Evolutionary conservation across 208 protist species (phyloP), one percentile per base, ranked within the genome.

Genomic region (Novymonas esmeraldas): DNA sequence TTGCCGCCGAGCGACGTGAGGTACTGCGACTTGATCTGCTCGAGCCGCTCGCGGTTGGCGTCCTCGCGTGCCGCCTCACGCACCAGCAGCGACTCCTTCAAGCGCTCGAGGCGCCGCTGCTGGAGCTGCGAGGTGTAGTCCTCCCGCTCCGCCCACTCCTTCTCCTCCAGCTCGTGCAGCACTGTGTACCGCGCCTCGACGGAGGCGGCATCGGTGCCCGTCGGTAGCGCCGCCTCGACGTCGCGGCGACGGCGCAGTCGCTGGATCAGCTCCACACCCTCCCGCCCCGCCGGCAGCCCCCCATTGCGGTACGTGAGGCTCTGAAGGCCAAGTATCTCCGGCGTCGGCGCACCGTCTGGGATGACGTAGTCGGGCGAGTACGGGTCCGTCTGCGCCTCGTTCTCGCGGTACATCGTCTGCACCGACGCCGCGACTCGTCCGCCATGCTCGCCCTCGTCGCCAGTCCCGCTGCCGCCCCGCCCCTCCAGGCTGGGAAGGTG

Each of bases 291-390:
- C 1, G 93, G 93, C 11, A 97, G 78, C 5, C 85, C 89, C 11
- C 77, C 73, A 44, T 85, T 76, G 49, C 76, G 73, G 57, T 84
- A 87, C 33, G 73, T 87, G 16, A 97, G 76, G 36, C 79, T 70
- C 54, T 83, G 65, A 24, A 97, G 68, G 0, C 75, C 75, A 26
- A 96, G 72, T 13, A 96, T 82, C 68, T 95, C 81, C 26, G 87
- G 90, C 46, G 86, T 68, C 6, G 86, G 70, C 14, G 84, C 76
- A 0, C 73, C 77, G 10, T 92, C 85, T 0, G 81, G 79, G 42
- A 95, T 93, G 71, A 67, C 81, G 76, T 94, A 97, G 52, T 87
- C 85, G 0, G 93, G 93, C 7, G 93, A 86, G 78, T 95, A 97
- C 6, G 93, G 93, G 49, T 89, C 70, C n/a, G 93, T 97, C 84